Evolutionary conservation across 2,329 filamentous ascomycete species (phyloP).

Genomic region (Coleophoma cylindrospora): DNA sequence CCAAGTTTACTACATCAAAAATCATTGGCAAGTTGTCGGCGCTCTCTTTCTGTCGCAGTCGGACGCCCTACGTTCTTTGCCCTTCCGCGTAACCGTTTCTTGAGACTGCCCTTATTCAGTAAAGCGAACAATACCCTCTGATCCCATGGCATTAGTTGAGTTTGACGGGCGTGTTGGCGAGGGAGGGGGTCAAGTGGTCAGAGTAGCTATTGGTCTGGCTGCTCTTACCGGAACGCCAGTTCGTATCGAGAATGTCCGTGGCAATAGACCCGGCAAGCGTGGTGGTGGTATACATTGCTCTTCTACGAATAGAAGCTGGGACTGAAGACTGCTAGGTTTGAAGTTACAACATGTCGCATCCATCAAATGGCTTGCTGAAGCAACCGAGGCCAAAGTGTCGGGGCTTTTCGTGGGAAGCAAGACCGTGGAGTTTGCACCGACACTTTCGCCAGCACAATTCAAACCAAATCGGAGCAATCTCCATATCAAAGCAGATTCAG

Average conservation of each 20-base stretch:
- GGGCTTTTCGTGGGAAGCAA: slow-evolving; percentile 46
- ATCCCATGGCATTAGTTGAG: slow-evolving; percentile 28
- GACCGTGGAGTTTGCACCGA: slow-evolving; percentile 25
- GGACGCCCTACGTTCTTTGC: no score
- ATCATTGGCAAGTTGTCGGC: no score
- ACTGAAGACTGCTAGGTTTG: slow-evolving; percentile 37
- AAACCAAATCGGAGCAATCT: slow-evolving; percentile 35
- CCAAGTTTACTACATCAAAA: no score
- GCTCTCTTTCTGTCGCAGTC: no score
- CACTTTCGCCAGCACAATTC: slow-evolving; percentile 18
- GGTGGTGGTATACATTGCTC: slow-evolving; percentile 13
- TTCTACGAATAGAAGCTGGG: neutral
- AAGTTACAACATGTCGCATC: slow-evolving; percentile 56
- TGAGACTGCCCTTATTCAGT: no score
- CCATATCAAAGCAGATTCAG: slow-evolving; percentile 44
- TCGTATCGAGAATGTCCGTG: slow-evolving; percentile 48
- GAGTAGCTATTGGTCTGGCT: slow-evolving; percentile 50
- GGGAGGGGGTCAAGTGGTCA: slow-evolving; percentile 56
- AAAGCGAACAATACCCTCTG: neutral
- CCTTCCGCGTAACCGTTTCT: no score
- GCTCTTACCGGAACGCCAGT: slow-evolving; percentile 50
- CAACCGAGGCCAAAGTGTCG: slow-evolving; percentile 43
- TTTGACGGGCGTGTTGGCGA: slow-evolving; percentile 55
- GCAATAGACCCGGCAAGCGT: slow-evolving; percentile 34
- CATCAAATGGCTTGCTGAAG: slow-evolving; percentile 47